Evolutionary conservation across 2,329 filamentous ascomycete genomes (phyloP).

Genomic region (Lasiodiplodia gonubiensis): DNA sequence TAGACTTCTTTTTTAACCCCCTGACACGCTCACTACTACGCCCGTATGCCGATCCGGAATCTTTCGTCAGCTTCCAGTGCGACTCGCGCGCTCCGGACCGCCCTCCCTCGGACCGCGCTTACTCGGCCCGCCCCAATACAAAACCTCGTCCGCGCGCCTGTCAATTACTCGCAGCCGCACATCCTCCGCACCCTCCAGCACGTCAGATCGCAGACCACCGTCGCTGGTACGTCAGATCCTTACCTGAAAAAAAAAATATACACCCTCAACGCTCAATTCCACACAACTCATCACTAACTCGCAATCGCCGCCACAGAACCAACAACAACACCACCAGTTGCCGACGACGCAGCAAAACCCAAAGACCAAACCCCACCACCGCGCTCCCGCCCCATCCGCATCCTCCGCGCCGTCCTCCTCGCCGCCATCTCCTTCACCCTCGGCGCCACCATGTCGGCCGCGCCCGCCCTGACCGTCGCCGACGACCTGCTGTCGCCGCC

Average conservation of each 20-base stretch:
- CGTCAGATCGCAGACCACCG: conserved; percentile 3
- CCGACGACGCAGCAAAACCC: neutral
- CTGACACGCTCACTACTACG: conserved; percentile 2
- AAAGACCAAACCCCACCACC: neutral
- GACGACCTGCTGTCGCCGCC: conserved; percentile 60
- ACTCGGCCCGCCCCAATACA: conserved; percentile 1
- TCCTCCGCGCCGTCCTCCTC: conserved; percentile 54
- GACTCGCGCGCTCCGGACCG: neutral
- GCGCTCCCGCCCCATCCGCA: conserved; percentile 40
- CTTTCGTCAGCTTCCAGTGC: neutral
- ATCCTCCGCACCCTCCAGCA: conserved; percentile 9
- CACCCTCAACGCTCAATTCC: neutral
- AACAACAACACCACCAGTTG: neutral
- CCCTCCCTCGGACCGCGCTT: neutral
- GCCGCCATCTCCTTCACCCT: conserved; percentile 56
- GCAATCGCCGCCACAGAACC: neutral
- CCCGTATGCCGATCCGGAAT: conserved; percentile 10
- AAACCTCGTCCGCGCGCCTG: neutral
- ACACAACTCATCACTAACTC: neutral
- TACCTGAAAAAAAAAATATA: neutral
- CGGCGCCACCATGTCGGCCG: conserved; percentile 64
- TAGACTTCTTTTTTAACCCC: neutral
- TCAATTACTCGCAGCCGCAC: neutral
- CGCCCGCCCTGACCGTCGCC: conserved; percentile 58
- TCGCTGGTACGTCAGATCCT: neutral